phyloP scores from a whole-genome alignment of 768 basidiomycete genomes.

The Pluteus cervinus region DNA sequence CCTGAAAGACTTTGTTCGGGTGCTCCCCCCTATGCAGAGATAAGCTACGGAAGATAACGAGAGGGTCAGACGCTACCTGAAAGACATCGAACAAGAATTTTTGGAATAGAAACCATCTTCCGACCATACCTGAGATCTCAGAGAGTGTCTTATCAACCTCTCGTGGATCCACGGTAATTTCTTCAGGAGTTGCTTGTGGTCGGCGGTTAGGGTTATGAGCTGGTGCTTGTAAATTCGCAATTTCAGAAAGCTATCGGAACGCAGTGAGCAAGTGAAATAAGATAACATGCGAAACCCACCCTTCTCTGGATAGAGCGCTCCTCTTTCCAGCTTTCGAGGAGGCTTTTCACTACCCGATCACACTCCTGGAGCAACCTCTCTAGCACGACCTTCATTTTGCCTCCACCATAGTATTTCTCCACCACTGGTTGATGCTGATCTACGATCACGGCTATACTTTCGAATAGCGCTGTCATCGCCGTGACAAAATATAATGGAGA shows the following conservation, averaged over 20 bases:
- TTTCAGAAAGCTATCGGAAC: slow-evolving; percentile 37
- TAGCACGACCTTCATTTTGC: slow-evolving; percentile 81
- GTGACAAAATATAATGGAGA: slow-evolving; percentile 91
- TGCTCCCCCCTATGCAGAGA: slow-evolving; percentile 4
- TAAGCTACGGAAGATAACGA: too few relatives aligned
- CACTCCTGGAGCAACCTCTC: slow-evolving; percentile 76
- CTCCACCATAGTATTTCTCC: slow-evolving; percentile 93
- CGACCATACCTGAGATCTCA: slow-evolving; percentile 84
- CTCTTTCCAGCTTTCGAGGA: slow-evolving; percentile 87
- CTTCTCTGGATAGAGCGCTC: slow-evolving; percentile 80
- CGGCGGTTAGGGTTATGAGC: slow-evolving; percentile 25
- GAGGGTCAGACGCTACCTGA: too few relatives aligned
- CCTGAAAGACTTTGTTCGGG: slow-evolving; percentile 3
- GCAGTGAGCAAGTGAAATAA: not conserved
- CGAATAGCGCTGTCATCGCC: slow-evolving; percentile 85
- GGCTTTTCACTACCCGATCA: slow-evolving; percentile 71
- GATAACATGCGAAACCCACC: slow-evolving; percentile 28
- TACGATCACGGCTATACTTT: slow-evolving; percentile 92
- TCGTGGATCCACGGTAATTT: slow-evolving; percentile 68
- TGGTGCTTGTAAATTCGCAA: slow-evolving; percentile 33
- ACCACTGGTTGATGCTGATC: slow-evolving; percentile 98
- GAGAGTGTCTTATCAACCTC: slow-evolving; percentile 90
- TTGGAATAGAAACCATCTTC: slow-evolving; percentile 87
- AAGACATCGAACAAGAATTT: not conserved
- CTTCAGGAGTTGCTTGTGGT: slow-evolving; percentile 30